Base-by-base conservation (phyloP, 2,329 filamentous ascomycete genomes). In the Diaporthe sp. region DNA sequence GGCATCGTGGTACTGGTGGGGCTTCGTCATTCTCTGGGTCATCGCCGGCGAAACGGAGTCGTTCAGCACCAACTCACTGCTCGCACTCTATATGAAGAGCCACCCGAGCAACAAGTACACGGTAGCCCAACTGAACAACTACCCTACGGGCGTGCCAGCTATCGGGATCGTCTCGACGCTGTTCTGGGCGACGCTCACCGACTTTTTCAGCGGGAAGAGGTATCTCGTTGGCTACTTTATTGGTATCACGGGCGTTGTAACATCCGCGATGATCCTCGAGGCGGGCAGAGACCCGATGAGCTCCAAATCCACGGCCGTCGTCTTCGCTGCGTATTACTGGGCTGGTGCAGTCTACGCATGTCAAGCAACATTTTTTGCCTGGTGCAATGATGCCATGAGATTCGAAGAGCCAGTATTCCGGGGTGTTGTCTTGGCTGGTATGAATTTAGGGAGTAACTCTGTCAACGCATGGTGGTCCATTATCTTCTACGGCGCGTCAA, bases 381-480 rank as follows among this genome's bases (percentile, higher is more conserved):
- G 92, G 92, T 92, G 91, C 30, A 94, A 94, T 77, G 92, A 94
- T 78, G 90, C 91, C 2, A 89, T 93, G 84, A 86, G 91, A 10
- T 88, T 89, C 72, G 89, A 93, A 77, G 89, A 93, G 74, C 88
- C 89, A 27, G 87, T 91, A 59, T 88, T 92, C 77, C 86, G 93
- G 5, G 90, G 88, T 3, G 87, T 94, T 1, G 92, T 94, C 0
- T 88, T 94, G 47, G 92, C 92, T 0, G 90, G 90, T 17, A 94
- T 94, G 93, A 94, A 94, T 75, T 83, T 92, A 77, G 90, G 90
- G 1, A 93, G 87, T 78, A 93, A 92, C 78, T 90, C 91, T 0
- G 85, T 94, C 8, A 94, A 94, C 78, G 90, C 92, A 0, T 94
- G 92, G 92, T 94, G 93, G 93, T 90, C 87, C 75, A 90, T 94